Evolutionary conservation across 2,329 filamentous ascomycete species (phyloP).

Genomic region (Colletotrichum tropicicola): DNA sequence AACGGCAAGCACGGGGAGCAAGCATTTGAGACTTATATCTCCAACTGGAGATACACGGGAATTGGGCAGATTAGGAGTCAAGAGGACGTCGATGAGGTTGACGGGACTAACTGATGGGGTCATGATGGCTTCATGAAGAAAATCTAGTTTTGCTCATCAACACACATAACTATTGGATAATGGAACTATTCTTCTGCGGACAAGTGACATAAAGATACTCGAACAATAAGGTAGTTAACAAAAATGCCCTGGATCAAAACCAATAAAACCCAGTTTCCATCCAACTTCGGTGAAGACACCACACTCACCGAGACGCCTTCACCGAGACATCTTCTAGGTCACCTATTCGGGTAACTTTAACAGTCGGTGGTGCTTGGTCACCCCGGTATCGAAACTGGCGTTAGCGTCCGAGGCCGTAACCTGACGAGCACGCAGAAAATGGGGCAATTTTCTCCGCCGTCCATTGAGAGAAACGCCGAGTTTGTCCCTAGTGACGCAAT

Average conservation of each 20-base stretch:
- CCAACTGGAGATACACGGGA: constrained; percentile 13
- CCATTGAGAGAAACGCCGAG: constrained; percentile 29
- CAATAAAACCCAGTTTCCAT: no score
- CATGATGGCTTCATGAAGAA: background rate
- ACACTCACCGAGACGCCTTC: no score
- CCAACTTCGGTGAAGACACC: background rate
- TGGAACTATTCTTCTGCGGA: background rate
- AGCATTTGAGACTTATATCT: constrained; percentile 28
- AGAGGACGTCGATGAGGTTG: background rate
- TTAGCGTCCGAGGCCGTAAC: constrained; percentile 10
- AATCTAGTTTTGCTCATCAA: background rate
- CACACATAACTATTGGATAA: background rate
- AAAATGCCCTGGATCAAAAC: no score
- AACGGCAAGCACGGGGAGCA: constrained; percentile 30
- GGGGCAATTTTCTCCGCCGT: constrained; percentile 20
- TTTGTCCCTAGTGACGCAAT: constrained; percentile 25
- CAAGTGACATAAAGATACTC: background rate
- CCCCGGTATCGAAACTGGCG: constrained; percentile 5
- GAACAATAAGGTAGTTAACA: no score
- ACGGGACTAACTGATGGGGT: background rate
- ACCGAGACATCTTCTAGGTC: background rate
- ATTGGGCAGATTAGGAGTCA: constrained; percentile 18
- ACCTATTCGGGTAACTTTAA: constrained; percentile 22
- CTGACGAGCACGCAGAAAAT: constrained; percentile 1
- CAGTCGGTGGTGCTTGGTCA: constrained; percentile 12